Conservation (phyloP, 495 filamentous ascomycete genomes). For the Aspergillus affinis region DNA sequence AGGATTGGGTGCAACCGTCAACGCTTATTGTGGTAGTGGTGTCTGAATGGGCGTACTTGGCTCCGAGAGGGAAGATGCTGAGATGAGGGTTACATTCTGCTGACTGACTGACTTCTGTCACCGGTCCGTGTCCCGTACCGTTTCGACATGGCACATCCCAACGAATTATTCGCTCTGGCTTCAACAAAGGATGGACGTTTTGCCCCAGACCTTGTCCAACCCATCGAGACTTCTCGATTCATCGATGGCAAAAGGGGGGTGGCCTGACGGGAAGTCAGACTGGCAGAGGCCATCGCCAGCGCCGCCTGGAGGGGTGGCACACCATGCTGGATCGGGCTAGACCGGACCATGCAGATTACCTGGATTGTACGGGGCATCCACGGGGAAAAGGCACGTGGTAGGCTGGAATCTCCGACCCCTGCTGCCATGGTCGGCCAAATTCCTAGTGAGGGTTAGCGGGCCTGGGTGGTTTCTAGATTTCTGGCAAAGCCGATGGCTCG, state of each 20-base stretch:
- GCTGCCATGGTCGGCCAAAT: slow-evolving; percentile 6
- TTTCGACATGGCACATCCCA: not conserved
- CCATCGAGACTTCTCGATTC: not conserved
- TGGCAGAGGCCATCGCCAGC: not conserved
- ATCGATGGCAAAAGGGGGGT: not conserved
- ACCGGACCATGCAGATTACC: not conserved
- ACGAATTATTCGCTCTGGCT: not conserved
- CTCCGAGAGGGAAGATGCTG: not conserved
- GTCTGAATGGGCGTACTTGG: not conserved
- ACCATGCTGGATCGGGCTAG: not conserved
- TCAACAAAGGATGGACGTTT: not conserved
- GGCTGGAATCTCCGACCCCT: slow-evolving; percentile 20
- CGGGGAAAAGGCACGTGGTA: slow-evolving; percentile 17
- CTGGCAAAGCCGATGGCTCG: slow-evolving; percentile 6
- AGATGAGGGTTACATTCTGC: not conserved
- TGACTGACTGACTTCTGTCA: not conserved
- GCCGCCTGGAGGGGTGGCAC: no score
- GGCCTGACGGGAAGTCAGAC: not conserved
- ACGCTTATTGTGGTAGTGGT: not conserved
- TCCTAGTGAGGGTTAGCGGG: not conserved
- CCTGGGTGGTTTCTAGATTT: not conserved
- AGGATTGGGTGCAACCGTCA: not conserved
- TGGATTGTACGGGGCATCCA: not conserved
- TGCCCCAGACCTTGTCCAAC: not conserved
- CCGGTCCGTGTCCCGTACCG: no score